A percentile compares a stretch with the other conserved stretches of the same genome.
Evolutionary conservation across 805 yeast species (phyloP).

Genomic region (Metschnikowia kunwiensis): DNA sequence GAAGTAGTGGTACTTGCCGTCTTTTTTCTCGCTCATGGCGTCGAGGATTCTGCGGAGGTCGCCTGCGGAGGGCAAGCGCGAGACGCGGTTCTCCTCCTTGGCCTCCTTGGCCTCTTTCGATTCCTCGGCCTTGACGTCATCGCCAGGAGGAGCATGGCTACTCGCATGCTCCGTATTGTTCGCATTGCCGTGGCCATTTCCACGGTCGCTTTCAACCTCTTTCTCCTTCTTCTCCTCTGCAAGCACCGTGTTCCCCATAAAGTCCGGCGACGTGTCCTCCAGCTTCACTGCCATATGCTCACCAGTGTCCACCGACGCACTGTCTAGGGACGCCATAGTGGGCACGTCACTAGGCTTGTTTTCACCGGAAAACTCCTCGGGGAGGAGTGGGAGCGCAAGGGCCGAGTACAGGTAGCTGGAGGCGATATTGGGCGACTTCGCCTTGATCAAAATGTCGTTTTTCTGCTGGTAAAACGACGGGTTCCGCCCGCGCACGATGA

Average conservation of each 20-base stretch:
- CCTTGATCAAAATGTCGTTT: constrained; percentile 44
- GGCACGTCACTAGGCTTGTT: background rate
- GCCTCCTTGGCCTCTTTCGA: background rate
- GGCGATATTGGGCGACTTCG: constrained; percentile 14
- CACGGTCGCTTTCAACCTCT: background rate
- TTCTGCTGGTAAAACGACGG: constrained; percentile 58
- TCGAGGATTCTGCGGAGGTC: constrained; percentile 11
- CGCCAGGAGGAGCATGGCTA: background rate
- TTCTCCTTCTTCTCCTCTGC: background rate
- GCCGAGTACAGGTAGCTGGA: constrained; percentile 8
- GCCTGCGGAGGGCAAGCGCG: constrained; percentile 1
- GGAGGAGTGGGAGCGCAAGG: constrained; percentile 1
- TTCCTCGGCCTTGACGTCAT: background rate
- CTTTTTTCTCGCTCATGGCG: constrained; percentile 6
- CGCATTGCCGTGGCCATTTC: background rate
- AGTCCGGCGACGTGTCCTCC: constrained; percentile 1
- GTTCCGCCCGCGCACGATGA: constrained; percentile 58
- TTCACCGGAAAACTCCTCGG: background rate
- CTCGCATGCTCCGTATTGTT: constrained; percentile 1
- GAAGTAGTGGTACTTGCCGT: constrained; percentile 43
- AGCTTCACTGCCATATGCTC: background rate
- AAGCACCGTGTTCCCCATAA: background rate
- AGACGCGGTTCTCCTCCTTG: constrained; percentile 1
- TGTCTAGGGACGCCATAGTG: background rate
- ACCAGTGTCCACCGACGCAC: background rate